phyloP scores from a whole-genome alignment of 495 filamentous ascomycete species.

The Aspergillus saccharolyticus region DNA sequence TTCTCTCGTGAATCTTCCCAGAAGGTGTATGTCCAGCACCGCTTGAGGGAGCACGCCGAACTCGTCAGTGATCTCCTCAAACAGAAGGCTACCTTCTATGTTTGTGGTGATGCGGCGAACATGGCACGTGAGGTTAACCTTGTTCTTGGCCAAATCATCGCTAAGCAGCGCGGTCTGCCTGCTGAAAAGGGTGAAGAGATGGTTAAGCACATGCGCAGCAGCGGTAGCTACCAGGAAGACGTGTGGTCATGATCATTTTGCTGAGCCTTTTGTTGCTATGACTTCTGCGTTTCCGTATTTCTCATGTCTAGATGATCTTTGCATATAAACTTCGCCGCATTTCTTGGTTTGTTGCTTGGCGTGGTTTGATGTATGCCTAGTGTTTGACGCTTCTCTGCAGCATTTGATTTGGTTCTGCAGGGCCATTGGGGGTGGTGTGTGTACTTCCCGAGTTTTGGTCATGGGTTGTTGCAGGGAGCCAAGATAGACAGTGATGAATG shows the following conservation, averaged over 20 bases:
- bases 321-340: conserved; percentile 32
- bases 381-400: conserved; percentile 14
- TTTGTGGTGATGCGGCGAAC: conserved; percentile 95
- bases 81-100: conserved; percentile 93
- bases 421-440: not conserved
- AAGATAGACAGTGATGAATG: conserved; percentile 3
- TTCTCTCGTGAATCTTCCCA: conserved; percentile 77
- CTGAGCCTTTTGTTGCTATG: conserved; percentile 21
- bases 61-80: conserved; percentile 84
- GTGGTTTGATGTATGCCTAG: conserved; percentile 29
- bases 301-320: conserved; percentile 30
- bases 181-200: conserved; percentile 88
- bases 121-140: conserved; percentile 97
- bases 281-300: conserved; percentile 11
- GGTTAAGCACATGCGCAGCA: conserved; percentile 89
- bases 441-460: not conserved
- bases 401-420: not conserved
- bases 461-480: not conserved
- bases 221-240: conserved; percentile 96
- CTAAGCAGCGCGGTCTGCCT: conserved; percentile 72
- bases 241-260: conserved; percentile 69
- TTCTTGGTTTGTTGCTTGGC: conserved; percentile 24
- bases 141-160: conserved; percentile 76
- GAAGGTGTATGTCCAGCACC: conserved; percentile 98
- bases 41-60: conserved; percentile 73